A percentile compares a stretch with the other conserved stretches of the same genome.
These are phyloP conservation scores for Epichloe glyceriae DNA, from an alignment of 2,329 filamentous ascomycete genomes.

Conservation along the genomic window DNA sequence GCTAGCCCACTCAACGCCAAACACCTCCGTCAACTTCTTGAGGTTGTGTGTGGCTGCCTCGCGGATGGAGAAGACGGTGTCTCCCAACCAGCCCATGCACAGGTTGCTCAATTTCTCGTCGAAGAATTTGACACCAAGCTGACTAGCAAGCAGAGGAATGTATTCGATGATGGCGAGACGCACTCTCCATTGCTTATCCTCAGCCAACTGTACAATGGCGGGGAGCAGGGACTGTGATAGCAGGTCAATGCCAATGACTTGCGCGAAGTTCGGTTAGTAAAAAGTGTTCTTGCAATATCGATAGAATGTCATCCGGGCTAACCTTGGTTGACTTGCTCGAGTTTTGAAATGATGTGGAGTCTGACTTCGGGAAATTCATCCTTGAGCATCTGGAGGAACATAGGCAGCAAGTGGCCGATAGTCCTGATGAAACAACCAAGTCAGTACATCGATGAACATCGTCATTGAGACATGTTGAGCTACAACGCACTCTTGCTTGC, in stretches of 20 bases:
- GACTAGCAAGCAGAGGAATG: conserved; percentile 88
- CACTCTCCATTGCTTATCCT: conserved; percentile 99
- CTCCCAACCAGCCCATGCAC: conserved; percentile 97
- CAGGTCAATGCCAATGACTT: conserved; percentile 97
- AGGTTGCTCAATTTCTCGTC: conserved; percentile 91
- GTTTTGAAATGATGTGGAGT: conserved; percentile 98
- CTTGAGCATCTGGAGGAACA: conserved; percentile 99
- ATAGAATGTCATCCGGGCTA: conserved; percentile 25
- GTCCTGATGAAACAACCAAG: conserved; percentile 43
- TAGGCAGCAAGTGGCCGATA: conserved; percentile 89
- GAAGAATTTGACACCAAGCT: conserved; percentile 94
- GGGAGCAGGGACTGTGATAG: conserved; percentile 93
- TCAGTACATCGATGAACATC: neutral
- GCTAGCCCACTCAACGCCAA: conserved; percentile 94
- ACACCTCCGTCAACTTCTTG: conserved; percentile 97
- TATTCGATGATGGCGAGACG: conserved; percentile 98
- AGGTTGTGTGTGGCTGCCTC: conserved; percentile 95
- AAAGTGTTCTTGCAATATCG: neutral
- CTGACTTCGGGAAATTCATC: conserved; percentile 97
- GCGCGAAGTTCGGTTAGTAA: neutral
- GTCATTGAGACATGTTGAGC: neutral
- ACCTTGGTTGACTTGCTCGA: conserved; percentile 93
- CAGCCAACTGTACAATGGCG: conserved; percentile 91
- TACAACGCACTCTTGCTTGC: conserved; percentile 77
- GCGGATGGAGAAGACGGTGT: conserved; percentile 96